Evolutionary conservation across 352 stramenopile species (phyloP).

Genomic region (Blastocystis sp.): DNA sequence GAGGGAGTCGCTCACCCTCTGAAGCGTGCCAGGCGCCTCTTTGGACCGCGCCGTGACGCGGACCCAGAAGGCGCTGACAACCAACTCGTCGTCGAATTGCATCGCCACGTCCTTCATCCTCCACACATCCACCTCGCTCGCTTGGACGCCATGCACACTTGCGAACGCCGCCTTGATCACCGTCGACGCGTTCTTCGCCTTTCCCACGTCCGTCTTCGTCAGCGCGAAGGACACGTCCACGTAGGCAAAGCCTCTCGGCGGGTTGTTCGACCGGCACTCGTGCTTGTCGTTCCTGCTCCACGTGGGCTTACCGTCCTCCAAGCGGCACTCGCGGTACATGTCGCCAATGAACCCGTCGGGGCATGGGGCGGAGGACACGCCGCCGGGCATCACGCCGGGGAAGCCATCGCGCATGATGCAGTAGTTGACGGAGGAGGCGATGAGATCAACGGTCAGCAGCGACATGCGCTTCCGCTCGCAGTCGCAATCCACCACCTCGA

Average conservation of each 20-base stretch:
- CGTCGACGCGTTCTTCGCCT: background rate
- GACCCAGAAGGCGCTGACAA: slow-evolving; percentile 11
- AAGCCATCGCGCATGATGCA: slow-evolving; percentile 29
- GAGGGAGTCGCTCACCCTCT: background rate
- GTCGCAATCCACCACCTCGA: background rate
- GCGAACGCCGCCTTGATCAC: background rate
- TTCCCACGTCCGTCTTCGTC: background rate
- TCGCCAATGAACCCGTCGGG: slow-evolving; percentile 48
- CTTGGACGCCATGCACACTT: background rate
- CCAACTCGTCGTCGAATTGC: background rate
- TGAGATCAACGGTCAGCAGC: slow-evolving; percentile 11
- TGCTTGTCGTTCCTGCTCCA: slow-evolving; percentile 8
- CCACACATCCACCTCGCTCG: background rate
- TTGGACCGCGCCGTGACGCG: background rate
- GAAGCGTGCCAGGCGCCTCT: background rate
- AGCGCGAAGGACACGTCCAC: too few species aligned
- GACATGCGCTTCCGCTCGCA: background rate
- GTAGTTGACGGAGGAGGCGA: slow-evolving; percentile 27
- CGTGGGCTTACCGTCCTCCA: background rate
- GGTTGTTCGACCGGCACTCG: slow-evolving; percentile 21
- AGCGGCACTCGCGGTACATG: background rate
- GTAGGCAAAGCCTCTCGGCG: background rate
- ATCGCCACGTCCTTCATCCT: slow-evolving; percentile 8
- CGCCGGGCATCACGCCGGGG: slow-evolving; percentile 7
- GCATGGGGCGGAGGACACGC: background rate